Conservation (phyloP, 164 flowering plant species). For the Nymphaea thermarum region DNA sequence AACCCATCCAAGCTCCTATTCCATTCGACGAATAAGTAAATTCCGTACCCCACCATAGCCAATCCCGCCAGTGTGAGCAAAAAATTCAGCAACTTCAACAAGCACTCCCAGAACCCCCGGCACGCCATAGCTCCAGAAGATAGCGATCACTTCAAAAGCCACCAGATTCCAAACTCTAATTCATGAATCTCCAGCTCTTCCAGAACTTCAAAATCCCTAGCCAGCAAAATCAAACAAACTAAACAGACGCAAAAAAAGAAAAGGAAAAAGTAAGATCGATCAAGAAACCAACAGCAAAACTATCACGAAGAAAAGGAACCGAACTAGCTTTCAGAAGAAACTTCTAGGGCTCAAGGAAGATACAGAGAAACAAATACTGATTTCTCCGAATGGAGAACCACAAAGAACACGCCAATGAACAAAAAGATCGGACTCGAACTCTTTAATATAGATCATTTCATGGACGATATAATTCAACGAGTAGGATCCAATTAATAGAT, state of each 20-base stretch:
- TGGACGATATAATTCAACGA: no score
- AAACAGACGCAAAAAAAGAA: not conserved
- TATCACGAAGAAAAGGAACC: not conserved
- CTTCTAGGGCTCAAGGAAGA: not conserved
- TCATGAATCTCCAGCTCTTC: not conserved
- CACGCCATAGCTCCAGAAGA: slow-evolving; percentile 47
- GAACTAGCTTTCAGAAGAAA: not conserved
- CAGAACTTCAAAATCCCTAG: not conserved
- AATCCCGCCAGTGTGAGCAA: slow-evolving; percentile 63
- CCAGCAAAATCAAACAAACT: not conserved
- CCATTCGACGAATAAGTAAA: slow-evolving; percentile 73
- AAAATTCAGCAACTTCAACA: slow-evolving; percentile 80
- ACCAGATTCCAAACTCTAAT: not conserved
- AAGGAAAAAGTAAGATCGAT: not conserved
- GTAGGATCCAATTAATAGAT: no score
- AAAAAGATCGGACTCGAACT: no score
- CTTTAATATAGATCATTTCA: no score
- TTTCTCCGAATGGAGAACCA: no score
- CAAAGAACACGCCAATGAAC: no score
- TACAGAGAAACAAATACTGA: no score
- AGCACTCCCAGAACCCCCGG: slow-evolving; percentile 65
- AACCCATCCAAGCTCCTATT: slow-evolving; percentile 8
- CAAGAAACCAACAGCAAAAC: not conserved
- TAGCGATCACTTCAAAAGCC: not conserved
- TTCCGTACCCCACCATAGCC: slow-evolving; percentile 91